A percentile compares a stretch with the other conserved stretches of the same genome.
phyloP scores from a whole-genome alignment of 768 basidiomycete species.

The Thelephora ganbajun region DNA sequence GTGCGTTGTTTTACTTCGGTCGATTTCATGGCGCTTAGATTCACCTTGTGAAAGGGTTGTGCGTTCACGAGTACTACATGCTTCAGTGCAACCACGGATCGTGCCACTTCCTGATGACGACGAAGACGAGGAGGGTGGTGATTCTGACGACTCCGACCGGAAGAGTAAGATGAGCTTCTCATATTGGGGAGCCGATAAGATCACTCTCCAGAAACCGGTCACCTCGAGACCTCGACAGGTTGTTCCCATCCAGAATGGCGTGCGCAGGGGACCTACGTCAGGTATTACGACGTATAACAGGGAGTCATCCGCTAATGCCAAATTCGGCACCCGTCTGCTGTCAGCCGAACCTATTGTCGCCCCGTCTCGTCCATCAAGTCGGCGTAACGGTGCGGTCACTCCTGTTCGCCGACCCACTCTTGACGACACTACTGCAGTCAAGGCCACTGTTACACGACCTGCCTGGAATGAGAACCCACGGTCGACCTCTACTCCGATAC shows the following conservation, averaged over 20 bases:
- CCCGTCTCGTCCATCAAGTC: conserved; percentile 45
- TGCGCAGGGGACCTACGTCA: conserved; percentile 25
- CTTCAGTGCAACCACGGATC: conserved; percentile 45
- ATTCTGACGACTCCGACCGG: conserved; percentile 77
- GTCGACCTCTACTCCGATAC: conserved; percentile 14
- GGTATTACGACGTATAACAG: conserved; percentile 49
- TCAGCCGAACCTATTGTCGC: conserved; percentile 36
- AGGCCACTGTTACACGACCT: conserved; percentile 58
- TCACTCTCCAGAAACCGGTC: conserved; percentile 72
- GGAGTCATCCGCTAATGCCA: conserved; percentile 82
- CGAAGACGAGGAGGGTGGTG: conserved; percentile 33
- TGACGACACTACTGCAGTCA: conserved; percentile 43
- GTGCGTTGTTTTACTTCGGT: conserved; percentile 29
- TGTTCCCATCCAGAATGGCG: conserved; percentile 11
- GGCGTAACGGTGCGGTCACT: conserved; percentile 33
- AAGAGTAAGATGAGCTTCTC: conserved; percentile 93
- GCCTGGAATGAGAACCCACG: conserved; percentile 58
- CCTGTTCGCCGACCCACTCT: conserved; percentile 26
- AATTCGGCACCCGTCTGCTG: conserved; percentile 78
- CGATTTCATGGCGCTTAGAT: conserved; percentile 6
- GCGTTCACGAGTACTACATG: conserved; percentile 46
- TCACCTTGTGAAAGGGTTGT: conserved; percentile 36
- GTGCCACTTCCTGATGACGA: conserved; percentile 59
- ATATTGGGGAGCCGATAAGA: conserved; percentile 87
- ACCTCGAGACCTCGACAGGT: conserved; percentile 28